phyloP scores from a whole-genome alignment of 768 basidiomycete genomes.

The Leccinum aurantiacum region DNA sequence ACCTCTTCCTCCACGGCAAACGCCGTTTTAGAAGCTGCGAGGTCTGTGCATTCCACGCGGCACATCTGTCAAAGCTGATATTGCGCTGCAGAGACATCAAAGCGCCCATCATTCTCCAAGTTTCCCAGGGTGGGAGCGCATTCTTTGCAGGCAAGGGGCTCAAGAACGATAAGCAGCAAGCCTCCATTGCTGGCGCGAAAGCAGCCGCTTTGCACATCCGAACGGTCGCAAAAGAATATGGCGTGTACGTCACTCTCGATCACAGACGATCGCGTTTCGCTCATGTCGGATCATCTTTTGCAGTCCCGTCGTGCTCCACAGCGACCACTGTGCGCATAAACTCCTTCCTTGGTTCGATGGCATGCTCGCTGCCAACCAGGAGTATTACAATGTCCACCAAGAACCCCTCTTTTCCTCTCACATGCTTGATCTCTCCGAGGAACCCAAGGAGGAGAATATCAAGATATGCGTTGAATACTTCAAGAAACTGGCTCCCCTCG shows the following conservation, averaged over 20 bases:
- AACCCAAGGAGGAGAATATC: slow-evolving; percentile 92
- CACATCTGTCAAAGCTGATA: slow-evolving; percentile 13
- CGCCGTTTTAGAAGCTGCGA: slow-evolving; percentile 92
- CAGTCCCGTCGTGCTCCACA: slow-evolving; percentile 95
- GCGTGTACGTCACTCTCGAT: slow-evolving; percentile 63
- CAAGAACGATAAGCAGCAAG: slow-evolving; percentile 92
- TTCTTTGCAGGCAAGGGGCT: slow-evolving; percentile 98
- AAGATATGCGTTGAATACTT: slow-evolving; percentile 92
- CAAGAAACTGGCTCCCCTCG: slow-evolving; percentile 87
- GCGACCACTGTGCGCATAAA: slow-evolving; percentile 98
- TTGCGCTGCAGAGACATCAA: slow-evolving; percentile 74
- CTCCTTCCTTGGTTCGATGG: slow-evolving; percentile 99
- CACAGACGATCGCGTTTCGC: not conserved
- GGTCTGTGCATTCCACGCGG: slow-evolving; percentile 42
- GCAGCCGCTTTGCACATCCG: slow-evolving; percentile 93
- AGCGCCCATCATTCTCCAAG: slow-evolving; percentile 95
- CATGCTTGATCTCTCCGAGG: slow-evolving; percentile 98
- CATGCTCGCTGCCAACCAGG: slow-evolving; percentile 96
- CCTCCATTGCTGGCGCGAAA: slow-evolving; percentile 88
- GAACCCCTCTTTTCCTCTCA: slow-evolving; percentile 93
- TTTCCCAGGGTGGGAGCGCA: slow-evolving; percentile 95
- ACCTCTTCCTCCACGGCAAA: slow-evolving; percentile 96
- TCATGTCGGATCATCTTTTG: not conserved
- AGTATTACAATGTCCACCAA: slow-evolving; percentile 84
- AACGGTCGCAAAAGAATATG: slow-evolving; percentile 83